Evolutionary conservation across 2,329 filamentous ascomycete genomes (phyloP).

Genomic region (Hypomyces perniciosus): DNA sequence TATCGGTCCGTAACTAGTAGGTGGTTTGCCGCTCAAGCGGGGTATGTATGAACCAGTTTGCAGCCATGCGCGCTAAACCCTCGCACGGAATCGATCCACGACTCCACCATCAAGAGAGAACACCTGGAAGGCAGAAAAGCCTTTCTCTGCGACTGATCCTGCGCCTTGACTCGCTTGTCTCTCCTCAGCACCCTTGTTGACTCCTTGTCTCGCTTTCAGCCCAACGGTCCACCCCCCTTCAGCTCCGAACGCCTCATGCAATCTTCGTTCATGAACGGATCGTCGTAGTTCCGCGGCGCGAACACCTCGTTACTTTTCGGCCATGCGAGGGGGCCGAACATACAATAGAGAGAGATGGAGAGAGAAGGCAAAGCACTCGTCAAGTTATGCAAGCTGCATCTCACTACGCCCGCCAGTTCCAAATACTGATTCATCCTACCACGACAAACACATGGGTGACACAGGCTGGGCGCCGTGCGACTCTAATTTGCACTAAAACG

Average conservation of each 20-base stretch:
- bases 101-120: no score
- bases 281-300: no score
- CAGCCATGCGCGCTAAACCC: no score
- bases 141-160: no score
- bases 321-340: background rate
- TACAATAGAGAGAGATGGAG: background rate
- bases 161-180: no score
- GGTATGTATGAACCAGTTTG: no score
- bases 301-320: background rate
- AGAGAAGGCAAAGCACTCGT: background rate
- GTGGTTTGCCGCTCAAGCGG: no score
- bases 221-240: conserved; percentile 7
- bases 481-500: conserved; percentile 7
- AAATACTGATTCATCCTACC: conserved; percentile 3
- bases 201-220: conserved; percentile 8
- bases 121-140: no score
- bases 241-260: conserved; percentile 6
- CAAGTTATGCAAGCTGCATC: background rate
- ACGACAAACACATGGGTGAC: conserved; percentile 4
- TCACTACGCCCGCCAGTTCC: background rate
- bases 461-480: conserved; percentile 7
- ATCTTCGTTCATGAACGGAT: background rate
- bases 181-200: background rate
- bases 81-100: no score
- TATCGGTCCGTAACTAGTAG: no score